phyloP scores from a whole-genome alignment of 345 rosid genomes.

The Acer yangbiense region DNA sequence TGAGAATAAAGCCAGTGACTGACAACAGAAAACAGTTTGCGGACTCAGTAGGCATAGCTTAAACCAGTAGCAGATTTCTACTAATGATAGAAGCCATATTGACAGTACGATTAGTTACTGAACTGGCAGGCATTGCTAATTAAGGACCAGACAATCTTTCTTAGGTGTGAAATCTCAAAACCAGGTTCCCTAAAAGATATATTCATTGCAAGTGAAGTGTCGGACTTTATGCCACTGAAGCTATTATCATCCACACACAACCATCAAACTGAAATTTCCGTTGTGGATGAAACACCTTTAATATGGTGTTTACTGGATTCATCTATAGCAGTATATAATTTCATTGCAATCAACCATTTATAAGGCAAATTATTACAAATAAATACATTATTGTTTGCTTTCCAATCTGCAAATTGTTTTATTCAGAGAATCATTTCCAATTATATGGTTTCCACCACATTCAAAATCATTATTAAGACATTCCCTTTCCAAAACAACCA shows the following conservation, averaged over 20 bases:
- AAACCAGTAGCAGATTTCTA: not conserved
- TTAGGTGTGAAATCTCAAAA: not conserved
- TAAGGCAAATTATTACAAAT: not conserved
- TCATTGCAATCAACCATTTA: not conserved
- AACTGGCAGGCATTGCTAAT: not conserved
- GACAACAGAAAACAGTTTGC: not conserved
- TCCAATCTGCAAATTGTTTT: not conserved
- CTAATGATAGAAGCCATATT: not conserved
- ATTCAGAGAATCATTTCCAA: not conserved
- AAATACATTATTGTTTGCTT: not conserved
- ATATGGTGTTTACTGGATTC: not conserved
- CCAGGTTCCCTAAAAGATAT: not conserved
- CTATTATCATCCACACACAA: not conserved
- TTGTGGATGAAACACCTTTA: not conserved
- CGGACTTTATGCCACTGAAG: not conserved
- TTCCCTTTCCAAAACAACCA: not conserved
- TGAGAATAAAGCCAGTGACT: not conserved
- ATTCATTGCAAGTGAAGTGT: not conserved
- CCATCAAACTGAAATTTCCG: not conserved
- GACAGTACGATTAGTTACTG: not conserved
- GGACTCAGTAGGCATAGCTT: conserved; percentile 4
- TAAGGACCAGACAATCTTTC: not conserved
- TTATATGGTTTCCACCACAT: not conserved
- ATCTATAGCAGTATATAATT: not conserved
- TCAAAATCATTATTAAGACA: not conserved